Conservation (phyloP, 2,329 filamentous ascomycete species). For the Fusarium sp. region DNA sequence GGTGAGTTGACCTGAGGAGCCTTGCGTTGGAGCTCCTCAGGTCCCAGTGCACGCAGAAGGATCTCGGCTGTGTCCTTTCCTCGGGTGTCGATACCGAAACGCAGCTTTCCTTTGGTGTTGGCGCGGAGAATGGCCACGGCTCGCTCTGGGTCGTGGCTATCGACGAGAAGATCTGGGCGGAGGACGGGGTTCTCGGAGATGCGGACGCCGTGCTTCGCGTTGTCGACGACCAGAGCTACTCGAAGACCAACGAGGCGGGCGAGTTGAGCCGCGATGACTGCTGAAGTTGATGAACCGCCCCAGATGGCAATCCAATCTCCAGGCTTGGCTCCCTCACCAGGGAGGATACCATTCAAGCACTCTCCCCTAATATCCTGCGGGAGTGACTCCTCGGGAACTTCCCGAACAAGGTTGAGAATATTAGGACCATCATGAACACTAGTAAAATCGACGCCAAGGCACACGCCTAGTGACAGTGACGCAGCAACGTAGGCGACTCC, state of each 20-base stretch:
- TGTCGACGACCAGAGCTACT: conserved; percentile 75
- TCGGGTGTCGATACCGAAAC: conserved; percentile 77
- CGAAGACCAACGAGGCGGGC: conserved; percentile 74
- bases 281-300: conserved; percentile 81
- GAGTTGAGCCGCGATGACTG: conserved; percentile 74
- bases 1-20: conserved; percentile 48
- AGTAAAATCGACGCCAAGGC: conserved; percentile 75
- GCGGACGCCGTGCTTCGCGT: conserved; percentile 72
- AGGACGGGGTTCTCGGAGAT: conserved; percentile 60
- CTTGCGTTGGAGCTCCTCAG: conserved; percentile 58
- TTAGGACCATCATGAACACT: conserved; percentile 67
- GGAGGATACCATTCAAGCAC: conserved; percentile 67
- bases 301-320: conserved; percentile 81
- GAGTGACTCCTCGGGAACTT: conserved; percentile 60
- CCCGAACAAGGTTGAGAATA: conserved; percentile 63
- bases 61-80: conserved; percentile 72
- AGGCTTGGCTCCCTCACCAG: conserved; percentile 63
- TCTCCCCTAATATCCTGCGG: conserved; percentile 73
- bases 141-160: conserved; percentile 74
- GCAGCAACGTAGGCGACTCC: conserved; percentile 81
- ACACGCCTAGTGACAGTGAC: conserved; percentile 74
- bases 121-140: conserved; percentile 73
- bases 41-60: conserved; percentile 56
- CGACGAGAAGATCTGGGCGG: conserved; percentile 73
- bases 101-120: conserved; percentile 67